Evolutionary conservation across 306 rosid genomes (phyloP), one percentile per base, ranked within the genome.

Genomic region (Cicer arietinum): DNA sequence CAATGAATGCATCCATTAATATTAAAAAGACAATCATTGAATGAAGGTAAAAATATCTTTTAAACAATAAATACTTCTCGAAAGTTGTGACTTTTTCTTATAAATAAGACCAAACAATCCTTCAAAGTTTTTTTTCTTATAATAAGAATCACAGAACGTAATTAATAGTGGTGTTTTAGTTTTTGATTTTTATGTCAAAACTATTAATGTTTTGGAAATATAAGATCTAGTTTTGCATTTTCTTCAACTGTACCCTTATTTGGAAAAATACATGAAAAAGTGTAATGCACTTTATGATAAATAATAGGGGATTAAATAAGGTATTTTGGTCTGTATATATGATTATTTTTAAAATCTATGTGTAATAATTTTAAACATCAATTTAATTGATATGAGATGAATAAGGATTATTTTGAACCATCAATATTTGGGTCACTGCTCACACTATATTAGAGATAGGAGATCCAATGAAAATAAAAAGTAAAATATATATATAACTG

Each of bases 321-420:
- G 59, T 10, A 53, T 53, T 53, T 30, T 30, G 37, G 37, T 30
- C 37, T 30, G 37, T 3, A 4, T 30, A 30, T 30, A 30, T 30
- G 5, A 30, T 4, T 30, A 30, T 30, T 30, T 30, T 30, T 30
- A 30, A 30, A 30, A 30, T 30, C 5, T 30, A 30, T 30, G 37
- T 30, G 5, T 30, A 30, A 30, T 30, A 30, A 30, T 4, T 30
- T 30, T 4, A 30, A 30, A 30, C 37, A 30, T 30, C 37, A 30
- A 30, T 30, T 30, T 22, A 22, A 22, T 22, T 25, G 35, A 54
- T 54, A 17, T 54, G 30, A 6, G 8, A 16, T 52, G 5, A 6
- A 54, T 54, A 54, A 54, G 60, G 8, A 54, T 60, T 52, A 62
- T 50, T 74, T 75, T 52, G 18, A 69, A 69, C 45, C 61, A 69